Conservation (phyloP, 192 early-diverging fungal species). For the Backusella westeae region DNA sequence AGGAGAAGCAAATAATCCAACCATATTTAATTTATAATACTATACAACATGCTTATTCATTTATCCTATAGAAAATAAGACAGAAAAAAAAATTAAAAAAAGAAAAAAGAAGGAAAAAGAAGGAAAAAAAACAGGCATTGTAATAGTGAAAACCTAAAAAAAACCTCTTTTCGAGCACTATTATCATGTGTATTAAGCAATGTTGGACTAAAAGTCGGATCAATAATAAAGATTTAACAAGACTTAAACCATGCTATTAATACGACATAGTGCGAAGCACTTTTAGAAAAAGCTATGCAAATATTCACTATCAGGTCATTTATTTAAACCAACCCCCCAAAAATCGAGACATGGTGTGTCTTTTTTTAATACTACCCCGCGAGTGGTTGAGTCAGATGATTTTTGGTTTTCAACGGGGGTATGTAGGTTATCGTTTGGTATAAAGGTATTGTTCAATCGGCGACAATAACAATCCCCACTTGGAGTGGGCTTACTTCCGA, state of each 20-base stretch:
- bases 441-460: background rate
- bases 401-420: background rate
- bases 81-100: background rate
- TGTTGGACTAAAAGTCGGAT: background rate
- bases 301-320: background rate
- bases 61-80: background rate
- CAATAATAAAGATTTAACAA: background rate
- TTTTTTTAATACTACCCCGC: background rate
- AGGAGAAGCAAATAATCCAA: background rate
- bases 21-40: background rate
- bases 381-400: background rate
- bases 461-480: background rate
- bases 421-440: background rate
- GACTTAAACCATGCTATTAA: background rate
- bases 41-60: background rate
- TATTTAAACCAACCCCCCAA: background rate
- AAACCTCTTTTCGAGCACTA: background rate
- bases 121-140: background rate
- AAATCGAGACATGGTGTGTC: background rate
- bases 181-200: background rate
- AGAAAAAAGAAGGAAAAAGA: background rate
- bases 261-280: background rate
- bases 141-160: background rate
- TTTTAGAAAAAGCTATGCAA: background rate
- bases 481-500: background rate